Evolutionary conservation across 2,329 filamentous ascomycete genomes (phyloP).

Genomic region (Ophiostoma quercus): DNA sequence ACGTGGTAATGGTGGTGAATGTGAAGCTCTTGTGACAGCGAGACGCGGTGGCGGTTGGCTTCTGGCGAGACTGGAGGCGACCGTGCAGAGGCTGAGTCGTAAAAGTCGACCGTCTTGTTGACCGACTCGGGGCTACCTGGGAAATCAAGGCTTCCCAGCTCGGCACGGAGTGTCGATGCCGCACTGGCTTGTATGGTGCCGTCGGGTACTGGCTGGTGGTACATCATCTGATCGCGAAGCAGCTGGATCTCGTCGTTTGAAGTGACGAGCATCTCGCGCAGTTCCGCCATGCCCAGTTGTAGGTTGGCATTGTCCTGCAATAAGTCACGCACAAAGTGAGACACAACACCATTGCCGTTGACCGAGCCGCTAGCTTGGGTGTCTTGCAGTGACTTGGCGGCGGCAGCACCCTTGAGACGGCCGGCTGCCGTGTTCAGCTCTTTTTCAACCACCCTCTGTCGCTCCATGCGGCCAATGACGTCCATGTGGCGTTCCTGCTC

Average conservation of each 20-base stretch:
- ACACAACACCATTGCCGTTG: conserved; percentile 62
- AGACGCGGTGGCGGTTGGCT: conserved; percentile 30
- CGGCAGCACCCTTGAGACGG: conserved; percentile 74
- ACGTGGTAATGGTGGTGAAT: conserved; percentile 89
- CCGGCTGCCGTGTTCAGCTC: conserved; percentile 76
- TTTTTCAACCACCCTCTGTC: conserved; percentile 73
- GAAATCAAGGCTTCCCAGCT: conserved; percentile 49
- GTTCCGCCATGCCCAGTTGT: conserved; percentile 83
- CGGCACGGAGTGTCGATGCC: conserved; percentile 60
- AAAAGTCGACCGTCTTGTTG: background rate
- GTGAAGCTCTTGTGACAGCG: conserved; percentile 69
- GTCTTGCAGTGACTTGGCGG: conserved; percentile 57
- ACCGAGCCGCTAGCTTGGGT: conserved; percentile 43
- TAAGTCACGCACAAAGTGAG: conserved; percentile 92
- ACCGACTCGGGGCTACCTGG: conserved; percentile 15
- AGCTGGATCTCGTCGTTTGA: conserved; percentile 93
- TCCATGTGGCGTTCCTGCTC: conserved; percentile 79
- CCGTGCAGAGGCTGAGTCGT: background rate
- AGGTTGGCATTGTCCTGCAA: conserved; percentile 92
- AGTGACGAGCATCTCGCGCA: conserved; percentile 81
- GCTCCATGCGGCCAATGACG: conserved; percentile 75
- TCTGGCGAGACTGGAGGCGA: conserved; percentile 26
- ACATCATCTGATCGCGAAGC: conserved; percentile 72
- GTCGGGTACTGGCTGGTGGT: conserved; percentile 64
- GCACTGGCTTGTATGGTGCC: conserved; percentile 36